A percentile compares a stretch with the other conserved stretches of the same genome.
Evolutionary conservation across 2,329 filamentous ascomycete genomes (phyloP).

Genomic region (Cadophora sp.): DNA sequence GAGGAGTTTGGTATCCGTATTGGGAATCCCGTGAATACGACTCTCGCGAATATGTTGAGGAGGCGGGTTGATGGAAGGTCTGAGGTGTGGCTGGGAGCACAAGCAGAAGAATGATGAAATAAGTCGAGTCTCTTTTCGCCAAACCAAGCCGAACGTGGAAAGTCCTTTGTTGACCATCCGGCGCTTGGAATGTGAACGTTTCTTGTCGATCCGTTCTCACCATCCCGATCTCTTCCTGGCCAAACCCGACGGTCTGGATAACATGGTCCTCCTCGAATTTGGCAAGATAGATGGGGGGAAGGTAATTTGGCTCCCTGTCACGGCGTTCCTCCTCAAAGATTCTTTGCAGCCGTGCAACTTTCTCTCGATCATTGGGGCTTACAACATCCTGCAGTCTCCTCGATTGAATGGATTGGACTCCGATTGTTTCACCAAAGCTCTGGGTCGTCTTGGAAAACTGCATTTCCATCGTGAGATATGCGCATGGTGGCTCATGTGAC

Average conservation of each 20-base stretch:
- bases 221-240: slow-evolving; percentile 58
- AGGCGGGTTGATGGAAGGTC: slow-evolving; percentile 35
- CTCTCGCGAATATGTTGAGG: slow-evolving; percentile 42
- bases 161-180: slow-evolving; percentile 58
- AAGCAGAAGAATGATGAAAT: slow-evolving; percentile 61
- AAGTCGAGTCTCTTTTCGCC: slow-evolving; percentile 66
- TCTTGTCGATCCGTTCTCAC: slow-evolving; percentile 61
- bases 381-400: slow-evolving; percentile 63
- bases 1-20: slow-evolving; percentile 42
- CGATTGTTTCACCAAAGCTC: slow-evolving; percentile 62
- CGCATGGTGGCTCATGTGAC: slow-evolving; percentile 57
- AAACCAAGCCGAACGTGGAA: slow-evolving; percentile 61
- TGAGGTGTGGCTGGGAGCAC: slow-evolving; percentile 39
- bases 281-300: slow-evolving; percentile 65
- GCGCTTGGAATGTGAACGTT: slow-evolving; percentile 59
- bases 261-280: slow-evolving; percentile 61
- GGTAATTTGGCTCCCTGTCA: slow-evolving; percentile 62
- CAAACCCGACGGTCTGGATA: slow-evolving; percentile 62
- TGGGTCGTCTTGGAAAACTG: slow-evolving; percentile 63
- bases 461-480: slow-evolving; percentile 64
- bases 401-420: slow-evolving; percentile 54
- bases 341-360: slow-evolving; percentile 56
- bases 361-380: slow-evolving; percentile 58
- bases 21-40: slow-evolving; percentile 41
- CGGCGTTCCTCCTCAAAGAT: slow-evolving; percentile 63